These are phyloP conservation scores for Leccinum subtestaceum DNA, from an alignment of 768 basidiomycete genomes.

Conservation along the genomic window DNA sequence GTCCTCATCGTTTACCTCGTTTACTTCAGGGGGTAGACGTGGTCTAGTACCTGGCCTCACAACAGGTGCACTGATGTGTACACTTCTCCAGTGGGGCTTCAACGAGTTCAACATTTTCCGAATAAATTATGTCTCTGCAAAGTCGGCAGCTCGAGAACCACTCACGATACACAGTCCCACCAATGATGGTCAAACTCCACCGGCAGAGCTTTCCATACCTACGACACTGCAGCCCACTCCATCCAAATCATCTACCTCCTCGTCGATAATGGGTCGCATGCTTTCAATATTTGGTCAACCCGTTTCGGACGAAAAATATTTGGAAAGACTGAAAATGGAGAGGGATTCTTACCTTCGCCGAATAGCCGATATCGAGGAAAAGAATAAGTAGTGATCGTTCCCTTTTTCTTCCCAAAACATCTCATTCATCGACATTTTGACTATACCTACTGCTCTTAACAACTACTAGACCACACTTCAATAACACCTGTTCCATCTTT, in stretches of 20 bases:
- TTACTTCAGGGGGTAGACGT: conserved; percentile 52
- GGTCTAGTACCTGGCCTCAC: conserved; percentile 58
- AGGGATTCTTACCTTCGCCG: conserved; percentile 52
- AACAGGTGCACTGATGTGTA: conserved; percentile 57
- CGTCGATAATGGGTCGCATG: conserved; percentile 38
- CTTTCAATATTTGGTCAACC: conserved; percentile 33
- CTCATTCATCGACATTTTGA: background rate
- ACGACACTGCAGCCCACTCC: conserved; percentile 16
- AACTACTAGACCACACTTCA: conserved; percentile 50
- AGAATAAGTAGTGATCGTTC: conserved; percentile 29
- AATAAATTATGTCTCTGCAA: conserved; percentile 51
- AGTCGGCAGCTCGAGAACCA: conserved; percentile 2
- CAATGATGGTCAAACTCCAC: background rate
- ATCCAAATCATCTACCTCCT: background rate
- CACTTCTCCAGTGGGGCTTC: conserved; percentile 61
- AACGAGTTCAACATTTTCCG: conserved; percentile 67
- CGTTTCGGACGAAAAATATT: conserved; percentile 72
- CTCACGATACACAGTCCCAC: background rate
- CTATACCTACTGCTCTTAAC: conserved; percentile 6
- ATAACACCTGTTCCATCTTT: conserved; percentile 57
- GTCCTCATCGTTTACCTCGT: conserved; percentile 6
- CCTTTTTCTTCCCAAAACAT: background rate
- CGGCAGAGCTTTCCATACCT: conserved; percentile 1
- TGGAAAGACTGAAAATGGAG: conserved; percentile 54
- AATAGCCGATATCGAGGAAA: conserved; percentile 52